Evolutionary conservation across 169 alveolate genomes (phyloP).

Genomic region (Cryptosporidium canis): DNA sequence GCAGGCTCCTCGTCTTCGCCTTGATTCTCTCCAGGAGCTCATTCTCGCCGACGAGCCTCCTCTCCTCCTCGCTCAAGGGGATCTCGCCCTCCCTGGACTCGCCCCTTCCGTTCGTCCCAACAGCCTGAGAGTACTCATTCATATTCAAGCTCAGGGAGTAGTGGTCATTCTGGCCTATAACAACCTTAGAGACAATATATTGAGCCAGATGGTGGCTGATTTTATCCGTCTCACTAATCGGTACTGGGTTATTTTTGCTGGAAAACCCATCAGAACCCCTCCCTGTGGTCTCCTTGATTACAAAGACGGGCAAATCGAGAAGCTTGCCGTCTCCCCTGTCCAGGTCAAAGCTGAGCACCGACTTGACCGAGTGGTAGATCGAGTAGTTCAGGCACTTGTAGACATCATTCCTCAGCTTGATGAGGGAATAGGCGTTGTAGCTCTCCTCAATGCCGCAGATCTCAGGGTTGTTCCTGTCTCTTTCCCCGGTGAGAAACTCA

Average conservation of each 20-base stretch:
- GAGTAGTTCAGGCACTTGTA: conserved; percentile 38
- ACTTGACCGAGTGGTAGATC: conserved; percentile 19
- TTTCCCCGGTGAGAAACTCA: conserved; percentile 35
- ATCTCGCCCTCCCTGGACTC: background rate
- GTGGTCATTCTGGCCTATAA: conserved; percentile 53
- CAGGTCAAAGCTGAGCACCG: background rate
- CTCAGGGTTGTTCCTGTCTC: background rate
- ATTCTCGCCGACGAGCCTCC: background rate
- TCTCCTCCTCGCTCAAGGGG: background rate
- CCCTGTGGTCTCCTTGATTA: background rate
- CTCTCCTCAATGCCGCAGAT: conserved; percentile 45
- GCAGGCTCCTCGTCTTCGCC: background rate
- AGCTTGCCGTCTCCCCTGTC: background rate
- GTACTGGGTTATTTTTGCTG: background rate
- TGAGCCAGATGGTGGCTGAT: conserved; percentile 5
- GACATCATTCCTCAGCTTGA: conserved; percentile 64
- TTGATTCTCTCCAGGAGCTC: background rate
- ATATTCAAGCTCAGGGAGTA: conserved; percentile 29
- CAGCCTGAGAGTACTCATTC: background rate
- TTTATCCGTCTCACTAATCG: background rate
- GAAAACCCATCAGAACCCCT: background rate
- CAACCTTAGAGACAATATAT: conserved; percentile 15
- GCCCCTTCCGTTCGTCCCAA: background rate
- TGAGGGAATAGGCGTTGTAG: conserved; percentile 49
- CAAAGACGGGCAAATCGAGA: background rate